These are phyloP conservation scores for Xeromyces bisporus DNA, from an alignment of 495 filamentous ascomycete genomes.

Conservation along the genomic window DNA sequence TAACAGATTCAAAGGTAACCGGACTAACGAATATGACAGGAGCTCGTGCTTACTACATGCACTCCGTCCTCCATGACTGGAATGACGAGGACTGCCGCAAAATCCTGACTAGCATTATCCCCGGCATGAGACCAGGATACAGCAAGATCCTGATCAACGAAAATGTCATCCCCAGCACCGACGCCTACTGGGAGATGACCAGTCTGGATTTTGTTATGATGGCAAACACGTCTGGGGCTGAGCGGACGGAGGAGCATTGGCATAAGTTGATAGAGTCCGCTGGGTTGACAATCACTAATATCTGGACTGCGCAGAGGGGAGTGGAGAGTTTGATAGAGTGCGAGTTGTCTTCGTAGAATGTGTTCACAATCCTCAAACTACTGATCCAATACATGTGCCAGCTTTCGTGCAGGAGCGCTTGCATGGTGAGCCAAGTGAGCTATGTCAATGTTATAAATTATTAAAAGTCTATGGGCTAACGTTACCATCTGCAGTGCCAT, in stretches of 20 bases:
- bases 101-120: slow-evolving; percentile 23
- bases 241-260: slow-evolving; percentile 18
- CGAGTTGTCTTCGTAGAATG: slow-evolving; percentile 15
- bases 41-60: slow-evolving; percentile 32
- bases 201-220: slow-evolving; percentile 21
- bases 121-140: slow-evolving; percentile 25
- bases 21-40: slow-evolving; percentile 21
- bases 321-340: slow-evolving; percentile 26
- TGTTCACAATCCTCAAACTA: too few species aligned
- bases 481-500: too few species aligned
- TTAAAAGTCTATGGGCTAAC: too few species aligned
- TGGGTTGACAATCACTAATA: slow-evolving; percentile 16
- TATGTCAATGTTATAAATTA: too few species aligned
- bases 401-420: too few species aligned
- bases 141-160: slow-evolving; percentile 24
- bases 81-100: slow-evolving; percentile 17
- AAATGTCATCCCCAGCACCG: slow-evolving; percentile 17
- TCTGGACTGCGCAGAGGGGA: slow-evolving; percentile 17
- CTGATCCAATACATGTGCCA: too few species aligned
- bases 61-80: slow-evolving; percentile 37
- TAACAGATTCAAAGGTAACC: too few species aligned
- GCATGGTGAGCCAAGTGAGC: too few species aligned
- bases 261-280: slow-evolving; percentile 7
- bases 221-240: slow-evolving; percentile 8
- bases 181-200: slow-evolving; percentile 5